These are phyloP conservation scores for Mucor saturninus DNA, from an alignment of 371 early-diverging fungal genomes.

Conservation along the genomic window DNA sequence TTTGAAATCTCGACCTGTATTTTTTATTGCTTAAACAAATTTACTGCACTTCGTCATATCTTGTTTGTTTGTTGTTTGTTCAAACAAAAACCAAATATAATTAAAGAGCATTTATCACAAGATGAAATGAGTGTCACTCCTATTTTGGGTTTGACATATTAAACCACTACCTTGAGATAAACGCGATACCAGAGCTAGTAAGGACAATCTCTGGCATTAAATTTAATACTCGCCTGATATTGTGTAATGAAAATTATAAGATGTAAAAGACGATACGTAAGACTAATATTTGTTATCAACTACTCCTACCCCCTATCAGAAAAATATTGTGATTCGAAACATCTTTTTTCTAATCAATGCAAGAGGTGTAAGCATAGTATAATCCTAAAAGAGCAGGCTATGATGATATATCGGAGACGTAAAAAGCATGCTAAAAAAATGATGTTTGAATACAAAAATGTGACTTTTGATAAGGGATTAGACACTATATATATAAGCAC, in stretches of 20 bases:
- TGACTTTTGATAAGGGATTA: background rate
- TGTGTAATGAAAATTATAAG: background rate
- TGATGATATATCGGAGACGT: background rate
- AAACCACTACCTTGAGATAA: background rate
- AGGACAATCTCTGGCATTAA: background rate
- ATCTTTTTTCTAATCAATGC: background rate
- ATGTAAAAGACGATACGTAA: no score
- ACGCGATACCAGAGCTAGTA: background rate
- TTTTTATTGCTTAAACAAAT: no score
- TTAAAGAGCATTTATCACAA: background rate
- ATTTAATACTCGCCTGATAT: background rate
- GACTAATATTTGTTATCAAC: background rate
- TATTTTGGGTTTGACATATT: constrained; percentile 1
- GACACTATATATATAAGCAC: background rate
- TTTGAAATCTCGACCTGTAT: no score
- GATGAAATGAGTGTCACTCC: background rate
- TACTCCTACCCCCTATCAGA: background rate
- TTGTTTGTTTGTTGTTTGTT: no score
- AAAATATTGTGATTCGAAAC: background rate
- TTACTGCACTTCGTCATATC: no score
- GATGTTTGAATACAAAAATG: background rate
- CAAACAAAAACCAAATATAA: no score
- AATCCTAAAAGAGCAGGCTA: no score
- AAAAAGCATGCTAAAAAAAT: background rate
- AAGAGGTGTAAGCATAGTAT: no score